Evolutionary conservation across 495 filamentous ascomycete species (phyloP).

Genomic region (Tuber microsphaerosporum): DNA sequence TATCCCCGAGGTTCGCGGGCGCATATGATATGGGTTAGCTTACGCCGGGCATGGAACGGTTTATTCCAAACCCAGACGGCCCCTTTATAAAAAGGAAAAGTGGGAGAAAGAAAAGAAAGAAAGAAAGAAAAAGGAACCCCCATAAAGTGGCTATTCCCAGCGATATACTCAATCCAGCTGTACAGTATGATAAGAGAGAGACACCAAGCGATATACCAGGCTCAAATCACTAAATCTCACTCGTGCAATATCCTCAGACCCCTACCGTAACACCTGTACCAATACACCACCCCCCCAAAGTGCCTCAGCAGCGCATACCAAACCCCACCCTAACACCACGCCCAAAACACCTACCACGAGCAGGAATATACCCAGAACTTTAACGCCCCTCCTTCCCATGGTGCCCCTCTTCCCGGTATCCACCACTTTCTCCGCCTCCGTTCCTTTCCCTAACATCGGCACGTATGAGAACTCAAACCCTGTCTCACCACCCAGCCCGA

Average conservation of each 20-base stretch:
- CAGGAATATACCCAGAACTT: constrained; percentile 24
- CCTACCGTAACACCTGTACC: neutral
- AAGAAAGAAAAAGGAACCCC: no score
- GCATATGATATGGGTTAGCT: no score
- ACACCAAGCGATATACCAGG: neutral
- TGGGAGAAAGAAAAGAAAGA: neutral
- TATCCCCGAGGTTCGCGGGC: no score
- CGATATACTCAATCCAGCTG: neutral
- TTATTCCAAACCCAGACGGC: neutral
- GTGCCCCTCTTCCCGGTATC: constrained; percentile 16
- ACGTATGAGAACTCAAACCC: constrained; percentile 62
- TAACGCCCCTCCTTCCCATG: constrained; percentile 15
- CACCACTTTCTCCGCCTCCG: constrained; percentile 21
- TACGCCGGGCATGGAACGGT: no score
- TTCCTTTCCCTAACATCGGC: constrained; percentile 42
- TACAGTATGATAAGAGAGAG: neutral
- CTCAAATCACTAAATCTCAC: neutral
- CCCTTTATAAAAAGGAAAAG: neutral
- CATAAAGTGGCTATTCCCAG: neutral
- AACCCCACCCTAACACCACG: constrained; percentile 10
- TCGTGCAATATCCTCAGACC: neutral
- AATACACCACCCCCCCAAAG: constrained; percentile 4
- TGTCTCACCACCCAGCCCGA: constrained; percentile 53
- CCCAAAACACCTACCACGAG: constrained; percentile 16
- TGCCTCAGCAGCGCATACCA: constrained; percentile 10